Evolutionary conservation across 2,329 filamentous ascomycete species (phyloP), one percentile per base, ranked within the genome.

Genomic region (Sporothrix variecibatus): DNA sequence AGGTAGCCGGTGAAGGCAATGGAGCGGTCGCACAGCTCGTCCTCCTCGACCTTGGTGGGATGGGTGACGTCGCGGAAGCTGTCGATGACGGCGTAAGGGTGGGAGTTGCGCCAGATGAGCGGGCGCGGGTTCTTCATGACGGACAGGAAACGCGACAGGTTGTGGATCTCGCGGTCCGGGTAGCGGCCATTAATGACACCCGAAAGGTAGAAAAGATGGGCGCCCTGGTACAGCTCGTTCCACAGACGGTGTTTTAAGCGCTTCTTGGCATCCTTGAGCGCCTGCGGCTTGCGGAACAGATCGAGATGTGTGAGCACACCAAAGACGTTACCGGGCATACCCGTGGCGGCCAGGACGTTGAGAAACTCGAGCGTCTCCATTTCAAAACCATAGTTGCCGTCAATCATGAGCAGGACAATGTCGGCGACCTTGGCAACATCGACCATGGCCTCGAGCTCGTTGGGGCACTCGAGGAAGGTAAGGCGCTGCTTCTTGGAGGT

Each of bases 301-400:
- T 99, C 96, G 75, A 99, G 87, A 85, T 99, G 97, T 20, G 96
- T 98, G 62, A 99, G 88, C 74, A 99, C 95, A 71, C 96, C 96
- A 81, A 99, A 98, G 51, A 99, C 95, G 79, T 99, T 99, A 77
- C 96, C 95, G 0, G 97, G 96, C 95, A 99, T 98, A 82, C 96
- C 96, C 40, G 93, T 97, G 2, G 94, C 90, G n/a, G 93, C 92
- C 70, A 99, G 86, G 23, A 98, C 91, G 79, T 98, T 98, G 80
- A 99, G 85, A 76, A 99, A 99, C 83, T 99, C 96, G 96, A 99
- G 99, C 0, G 96, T 99, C 87, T 99, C 96, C 96, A 99, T 99
- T 84, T 99, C 96, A 81, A 99, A 99, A 17, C 96, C 97, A 80
- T 93, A 99, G 84, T 98, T 98, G 73, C 96, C 97, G 81, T 99